These are phyloP conservation scores for Coprinellus aureogranulatus DNA, from an alignment of 768 basidiomycete genomes.

Conservation along the genomic window DNA sequence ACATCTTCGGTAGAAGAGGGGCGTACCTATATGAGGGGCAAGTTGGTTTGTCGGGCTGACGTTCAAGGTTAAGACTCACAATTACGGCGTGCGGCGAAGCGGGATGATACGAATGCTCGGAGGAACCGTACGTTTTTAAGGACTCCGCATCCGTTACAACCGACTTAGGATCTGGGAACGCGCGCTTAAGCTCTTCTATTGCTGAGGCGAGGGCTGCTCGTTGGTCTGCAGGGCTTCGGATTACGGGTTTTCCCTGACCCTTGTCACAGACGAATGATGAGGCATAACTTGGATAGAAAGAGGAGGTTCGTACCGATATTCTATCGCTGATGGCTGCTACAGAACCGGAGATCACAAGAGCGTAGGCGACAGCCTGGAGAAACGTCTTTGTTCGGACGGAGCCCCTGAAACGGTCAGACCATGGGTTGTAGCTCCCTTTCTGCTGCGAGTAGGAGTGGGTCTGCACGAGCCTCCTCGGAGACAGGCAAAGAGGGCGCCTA, in stretches of 20 bases:
- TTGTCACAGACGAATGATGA: not conserved
- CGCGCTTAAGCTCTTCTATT: conserved; percentile 48
- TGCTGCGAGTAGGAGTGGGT: not conserved
- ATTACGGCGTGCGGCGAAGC: conserved; percentile 54
- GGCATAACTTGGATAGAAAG: conserved; percentile 1
- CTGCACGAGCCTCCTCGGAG: conserved; percentile 1
- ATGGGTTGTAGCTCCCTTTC: conserved; percentile 35
- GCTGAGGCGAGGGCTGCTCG: conserved; percentile 43
- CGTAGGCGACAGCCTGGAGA: conserved; percentile 37
- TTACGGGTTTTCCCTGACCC: conserved; percentile 6
- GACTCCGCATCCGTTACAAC: conserved; percentile 52
- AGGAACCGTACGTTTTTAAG: conserved; percentile 59
- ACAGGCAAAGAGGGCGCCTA: not conserved
- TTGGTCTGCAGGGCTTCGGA: conserved; percentile 43
- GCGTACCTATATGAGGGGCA: conserved; percentile 41
- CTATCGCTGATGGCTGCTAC: conserved; percentile 23
- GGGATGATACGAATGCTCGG: conserved; percentile 68
- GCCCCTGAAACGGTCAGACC: conserved; percentile 38
- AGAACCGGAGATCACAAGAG: conserved; percentile 31
- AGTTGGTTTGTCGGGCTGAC: not conserved
- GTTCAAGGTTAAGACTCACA: conserved; percentile 24
- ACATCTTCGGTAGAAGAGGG: conserved; percentile 77
- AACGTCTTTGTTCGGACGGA: conserved; percentile 29
- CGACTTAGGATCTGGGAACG: conserved; percentile 43
- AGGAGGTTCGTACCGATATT: not conserved